Evolutionary conservation across 192 early-diverging fungal genomes (phyloP), one percentile per base, ranked within the genome.

Genomic region (Lobulomyces angularis): DNA sequence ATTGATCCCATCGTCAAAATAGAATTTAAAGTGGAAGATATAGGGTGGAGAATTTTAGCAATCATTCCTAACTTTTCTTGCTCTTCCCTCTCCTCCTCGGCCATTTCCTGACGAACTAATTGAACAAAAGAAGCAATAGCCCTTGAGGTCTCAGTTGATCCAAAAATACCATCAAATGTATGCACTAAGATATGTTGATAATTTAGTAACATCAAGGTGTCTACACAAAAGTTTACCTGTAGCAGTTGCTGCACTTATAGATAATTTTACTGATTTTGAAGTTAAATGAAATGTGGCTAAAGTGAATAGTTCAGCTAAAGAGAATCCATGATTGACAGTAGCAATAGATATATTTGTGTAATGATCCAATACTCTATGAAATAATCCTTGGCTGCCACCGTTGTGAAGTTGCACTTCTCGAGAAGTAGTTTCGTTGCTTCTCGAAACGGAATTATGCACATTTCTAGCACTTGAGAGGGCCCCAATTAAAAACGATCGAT

Each of bases 81-180:
- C n/a, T 62, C 33, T 54, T 65, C 75, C 22, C 80, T 78, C 2
- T 75, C 69, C 48, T 82, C 71, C 8, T 83, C 71, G 39, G 71
- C 51, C 3, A 83, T 55, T 58, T 90, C 87, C 14, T 77, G 65
- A 31, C 77, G 74, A 21, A 86, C 74, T 37, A 93, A 59, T 27
- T 78, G 59, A 23, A 93, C 78, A 33, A 93, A 72, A 16, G 84
- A 77, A 1, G 83, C 78, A 21, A 90, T 57, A 8, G 87, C 86
- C 19, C 82, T 70, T 11, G 90, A 91, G 0, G 92, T 89, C 51
- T 97, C 91, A 4, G 86, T 95, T 1, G 83, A 79, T 17, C 94
- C 94, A 69, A 97, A 95, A 6, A 97, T 51, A 3, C 86, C 89
- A 62, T 95, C 94, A 27, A 96, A 70, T n/a, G 90, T 59, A 1